These are phyloP conservation scores for Phytophthora pseudosyringae DNA, from an alignment of 352 stramenopile genomes.

Conservation along the genomic window DNA sequence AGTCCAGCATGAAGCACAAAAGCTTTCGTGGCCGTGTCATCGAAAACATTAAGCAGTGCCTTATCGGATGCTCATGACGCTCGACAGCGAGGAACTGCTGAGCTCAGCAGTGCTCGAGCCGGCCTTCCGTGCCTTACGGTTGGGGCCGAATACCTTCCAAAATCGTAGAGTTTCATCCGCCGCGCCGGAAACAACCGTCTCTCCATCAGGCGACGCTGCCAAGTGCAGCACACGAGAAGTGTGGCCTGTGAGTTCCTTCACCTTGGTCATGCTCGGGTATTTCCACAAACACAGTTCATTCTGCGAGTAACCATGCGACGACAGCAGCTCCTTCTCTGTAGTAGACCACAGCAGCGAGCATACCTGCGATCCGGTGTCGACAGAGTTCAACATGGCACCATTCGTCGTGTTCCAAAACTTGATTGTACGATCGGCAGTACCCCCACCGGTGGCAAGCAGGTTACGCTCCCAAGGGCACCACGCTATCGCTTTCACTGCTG, in stretches of 20 bases:
- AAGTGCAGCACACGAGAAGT: conserved; percentile 97
- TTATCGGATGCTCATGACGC: conserved; percentile 88
- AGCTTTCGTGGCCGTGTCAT: conserved; percentile 13
- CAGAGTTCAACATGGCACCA: conserved; percentile 95
- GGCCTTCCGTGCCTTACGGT: conserved; percentile 75
- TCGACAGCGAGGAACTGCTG: conserved; percentile 72
- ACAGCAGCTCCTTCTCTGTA: conserved; percentile 95
- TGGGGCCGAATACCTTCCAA: conserved; percentile 98
- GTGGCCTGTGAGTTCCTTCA: conserved; percentile 98
- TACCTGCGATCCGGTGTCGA: conserved; percentile 98
- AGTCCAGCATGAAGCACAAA: conserved; percentile 15
- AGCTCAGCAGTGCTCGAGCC: conserved; percentile 60
- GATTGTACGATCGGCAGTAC: conserved; percentile 98
- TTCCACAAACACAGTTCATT: conserved; percentile 99
- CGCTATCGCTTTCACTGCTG: conserved; percentile 98
- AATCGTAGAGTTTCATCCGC: conserved; percentile 99
- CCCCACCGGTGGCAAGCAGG: conserved; percentile 96
- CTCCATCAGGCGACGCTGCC: conserved; percentile 96
- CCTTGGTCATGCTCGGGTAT: conserved; percentile 98
- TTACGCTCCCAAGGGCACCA: conserved; percentile 99
- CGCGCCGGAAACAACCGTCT: conserved; percentile 97
- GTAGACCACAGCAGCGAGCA: conserved; percentile 96
- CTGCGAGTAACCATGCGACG: conserved; percentile 97
- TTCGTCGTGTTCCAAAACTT: conserved; percentile 99
- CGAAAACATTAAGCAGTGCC: conserved; percentile 3